Percentiles rank a stretch among this genome's conserved stretches.
Evolutionary conservation across 805 yeast genomes (phyloP).

Genomic region (Scheffersomyces lignosus): DNA sequence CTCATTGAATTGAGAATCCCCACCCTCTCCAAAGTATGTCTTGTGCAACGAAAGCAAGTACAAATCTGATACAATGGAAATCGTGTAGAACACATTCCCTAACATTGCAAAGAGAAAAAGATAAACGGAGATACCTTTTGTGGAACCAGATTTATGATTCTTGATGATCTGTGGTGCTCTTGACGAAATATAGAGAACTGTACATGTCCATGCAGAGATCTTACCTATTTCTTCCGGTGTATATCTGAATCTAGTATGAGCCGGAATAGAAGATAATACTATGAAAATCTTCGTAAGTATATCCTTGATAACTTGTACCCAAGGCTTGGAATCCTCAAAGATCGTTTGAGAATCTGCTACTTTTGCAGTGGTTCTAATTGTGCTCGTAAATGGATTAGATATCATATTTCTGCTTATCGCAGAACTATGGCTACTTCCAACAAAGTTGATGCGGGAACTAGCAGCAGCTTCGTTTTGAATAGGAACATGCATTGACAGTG

Average conservation of each 20-base stretch:
- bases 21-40: conserved; percentile 6
- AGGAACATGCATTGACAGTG: conserved; percentile 1
- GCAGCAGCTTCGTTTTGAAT: not conserved
- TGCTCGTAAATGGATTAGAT: too few species aligned
- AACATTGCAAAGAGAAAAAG: conserved; percentile 36
- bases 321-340: not conserved
- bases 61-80: conserved; percentile 33
- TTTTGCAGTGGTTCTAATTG: too few species aligned
- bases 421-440: too few species aligned
- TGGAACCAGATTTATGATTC: conserved; percentile 28
- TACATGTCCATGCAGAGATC: conserved; percentile 34
- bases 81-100: conserved; percentile 36
- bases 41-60: conserved; percentile 15
- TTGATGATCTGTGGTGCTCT: conserved; percentile 37
- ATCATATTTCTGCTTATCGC: too few species aligned
- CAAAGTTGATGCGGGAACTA: not conserved
- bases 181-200: conserved; percentile 30
- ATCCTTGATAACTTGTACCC: not conserved
- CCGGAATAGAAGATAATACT: not conserved
- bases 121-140: conserved; percentile 35
- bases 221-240: conserved; percentile 20
- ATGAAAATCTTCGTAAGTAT: not conserved
- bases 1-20: conserved; percentile 7
- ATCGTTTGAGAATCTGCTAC: not conserved
- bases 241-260: not conserved